Base-by-base conservation (phyloP, 345 rosid genomes). In the Hibiscus syriacus region DNA sequence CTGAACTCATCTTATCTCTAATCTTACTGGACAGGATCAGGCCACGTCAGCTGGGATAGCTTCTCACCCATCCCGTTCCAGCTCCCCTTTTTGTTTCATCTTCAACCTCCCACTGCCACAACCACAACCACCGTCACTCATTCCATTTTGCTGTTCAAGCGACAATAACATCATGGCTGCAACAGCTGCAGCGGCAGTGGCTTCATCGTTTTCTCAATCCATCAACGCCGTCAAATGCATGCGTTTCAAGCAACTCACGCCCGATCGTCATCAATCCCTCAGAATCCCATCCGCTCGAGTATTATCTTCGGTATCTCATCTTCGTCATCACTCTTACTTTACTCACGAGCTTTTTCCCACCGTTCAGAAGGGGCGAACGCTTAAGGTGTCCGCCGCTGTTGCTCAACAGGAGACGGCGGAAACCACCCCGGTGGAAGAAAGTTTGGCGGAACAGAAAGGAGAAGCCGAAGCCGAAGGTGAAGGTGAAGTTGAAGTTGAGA, bases 311-410 rank as follows among this genome's bases (percentile, higher is more conserved):
- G 12, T 61, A 39, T 55, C 76, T 26, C 23, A 49, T 49, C 55
- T 17, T 49, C 55, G 19, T 49, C 55, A 49, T 17, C 76, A 32
- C 41, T 53, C 72, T 36, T 48, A 34, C 55, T 30, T 49, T 5
- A 52, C 66, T 55, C 64, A 69, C 12, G 72, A 70, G 5, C 74
- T 45, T 20, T 53, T 73, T 10, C 58, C 20, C 30, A n/a, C 54
- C 25, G 14, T 79, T 0, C 67, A 45, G 34, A 74, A 71, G 49
- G 53, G 85, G 84, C 77, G 81, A 16, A 32, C 36, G 27, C 73
- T 69, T 14, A 83, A 79, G 77, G 73, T 79, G 12, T 79, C 86
- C 1, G 79, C 87, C 25, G 76, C 81, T 34, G 74, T 84, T 16
- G 80, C 80, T 45, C 81, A 81, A 32, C 85, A 76, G 45, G 86